Evolutionary conservation across 768 basidiomycete genomes (phyloP), one percentile per base, ranked within the genome.

Genomic region (Amanita fuliginea): DNA sequence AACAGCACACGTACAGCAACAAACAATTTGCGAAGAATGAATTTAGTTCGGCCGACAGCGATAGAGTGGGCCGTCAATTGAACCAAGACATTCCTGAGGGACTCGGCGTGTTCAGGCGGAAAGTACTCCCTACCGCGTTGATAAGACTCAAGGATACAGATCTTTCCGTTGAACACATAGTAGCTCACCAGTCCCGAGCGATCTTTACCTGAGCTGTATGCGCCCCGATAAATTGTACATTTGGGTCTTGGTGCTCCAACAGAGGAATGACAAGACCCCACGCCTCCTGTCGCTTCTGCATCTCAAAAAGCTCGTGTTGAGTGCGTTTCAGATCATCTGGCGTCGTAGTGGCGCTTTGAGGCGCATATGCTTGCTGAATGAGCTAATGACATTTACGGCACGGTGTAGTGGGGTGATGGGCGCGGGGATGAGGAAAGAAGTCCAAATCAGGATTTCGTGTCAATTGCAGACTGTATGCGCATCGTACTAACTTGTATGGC

Each of bases 151-250:
- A 18, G 3, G 28, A 18, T 18, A 28, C 42, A 18, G 21, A 2
- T 35, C 8, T 8, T 13, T 16, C 22, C 9, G 11, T 9, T 8
- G 28, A 6, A 28, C n/a, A 28, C n/a, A 42, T 18, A 22, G n/a
- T 13, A 33, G 22, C 76, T 54, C 61, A 93, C 92, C 92, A 95
- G 62, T 95, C 93, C 54, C 93, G 71, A 11, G 86, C 81, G 54
- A 95, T 90, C 75, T 97, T 97, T 53, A 94, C 87, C 60, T 94
- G 90, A 2, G 85, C 79, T 0, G 90, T 96, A 57, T 96, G 93
- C 4, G 93, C 92, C 2, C 92, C 91, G 59, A 91, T 95, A 73
- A 95, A 97, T 62, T 93, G 86, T 8, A 95, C 88, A 58, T 90
- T 90, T 46, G 74, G 73, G 63, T 94, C 85, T 24, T 71, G 66